Evolutionary conservation across 2,329 filamentous ascomycete species (phyloP).

Genomic region (Aspergillus chevalieri): DNA sequence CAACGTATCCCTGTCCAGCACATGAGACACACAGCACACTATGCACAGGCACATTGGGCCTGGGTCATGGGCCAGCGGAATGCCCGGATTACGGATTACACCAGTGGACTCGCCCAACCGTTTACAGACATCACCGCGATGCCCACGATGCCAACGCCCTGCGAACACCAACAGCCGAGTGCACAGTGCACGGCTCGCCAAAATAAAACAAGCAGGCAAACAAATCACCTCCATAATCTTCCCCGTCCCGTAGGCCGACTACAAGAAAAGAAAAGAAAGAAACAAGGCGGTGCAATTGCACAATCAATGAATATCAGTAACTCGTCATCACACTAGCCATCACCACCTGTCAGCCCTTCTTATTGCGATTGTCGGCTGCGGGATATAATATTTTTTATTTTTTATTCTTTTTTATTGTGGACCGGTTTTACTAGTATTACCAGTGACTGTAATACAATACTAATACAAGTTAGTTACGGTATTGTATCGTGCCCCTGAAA

Average conservation of each 20-base stretch:
- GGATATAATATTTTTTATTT: background rate
- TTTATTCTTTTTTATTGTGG: background rate
- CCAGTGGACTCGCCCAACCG: too few species aligned
- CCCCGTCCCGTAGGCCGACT: background rate
- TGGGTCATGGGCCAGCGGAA: too few species aligned
- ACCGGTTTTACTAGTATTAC: background rate
- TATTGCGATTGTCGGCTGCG: background rate
- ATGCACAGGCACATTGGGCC: too few species aligned
- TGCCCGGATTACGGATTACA: too few species aligned
- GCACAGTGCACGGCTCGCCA: background rate
- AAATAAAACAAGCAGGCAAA: conserved; percentile 3
- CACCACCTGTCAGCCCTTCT: background rate
- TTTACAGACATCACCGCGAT: too few species aligned
- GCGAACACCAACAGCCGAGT: too few species aligned
- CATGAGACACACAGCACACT: too few species aligned
- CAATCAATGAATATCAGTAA: background rate
- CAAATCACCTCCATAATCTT: background rate
- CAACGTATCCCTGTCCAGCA: too few species aligned
- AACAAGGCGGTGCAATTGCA: conserved; percentile 1
- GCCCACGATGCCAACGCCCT: too few species aligned
- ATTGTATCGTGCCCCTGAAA: too few species aligned
- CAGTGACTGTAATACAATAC: too few species aligned
- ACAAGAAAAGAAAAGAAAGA: background rate
- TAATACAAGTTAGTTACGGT: too few species aligned
- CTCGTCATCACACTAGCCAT: background rate